Evolutionary conservation across 768 basidiomycete species (phyloP), one percentile per base, ranked within the genome.

Genomic region (Leccinum boreale): DNA sequence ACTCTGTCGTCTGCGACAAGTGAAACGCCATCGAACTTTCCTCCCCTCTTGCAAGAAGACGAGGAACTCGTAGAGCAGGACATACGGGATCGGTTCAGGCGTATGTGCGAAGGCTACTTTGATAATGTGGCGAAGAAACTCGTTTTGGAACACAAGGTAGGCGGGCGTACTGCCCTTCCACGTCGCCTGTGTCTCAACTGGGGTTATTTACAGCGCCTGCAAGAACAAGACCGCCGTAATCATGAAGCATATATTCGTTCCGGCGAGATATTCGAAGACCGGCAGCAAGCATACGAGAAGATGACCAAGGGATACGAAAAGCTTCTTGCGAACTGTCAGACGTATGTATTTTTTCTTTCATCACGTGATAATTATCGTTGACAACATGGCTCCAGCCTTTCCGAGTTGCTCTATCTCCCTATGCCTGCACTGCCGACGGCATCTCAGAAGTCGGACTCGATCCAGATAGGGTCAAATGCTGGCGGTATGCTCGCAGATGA

Each of bases 191-290:
- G 19, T 42, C 28, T 17, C 19, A 57, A 58, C 44, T 58, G 15
- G 24, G 4, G 12, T 21, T 26, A 11, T 59, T 23, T 52, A 28
- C 67, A 98, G 96, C 87, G 89, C 50, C 79, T 99, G 48, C 94
- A 98, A 86, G 94, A 97, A 62, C 95, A 97, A 75, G 97, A 98
- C 72, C 87, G 88, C 61, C 82, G 90, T 52, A 99, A 99, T 66
- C 96, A 98, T 69, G 97, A 99, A 77, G 97, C 97, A 57, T 99
- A 99, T 70, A 98, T 99, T 63, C 92, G 95, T 31, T 98, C 95
- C 3, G 97, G 97, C 26, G 96, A 99, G 74, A 98, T 99, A 61
- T 99, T 99, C 64, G 97, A 99, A 69, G 97, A 99, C 71, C 85
- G 97, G 33, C 96, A 98, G 71, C 95, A 98, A 73, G 94, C 92